Base-by-base conservation (phyloP, 148 eudicot species). In the Silene uniflora region DNA sequence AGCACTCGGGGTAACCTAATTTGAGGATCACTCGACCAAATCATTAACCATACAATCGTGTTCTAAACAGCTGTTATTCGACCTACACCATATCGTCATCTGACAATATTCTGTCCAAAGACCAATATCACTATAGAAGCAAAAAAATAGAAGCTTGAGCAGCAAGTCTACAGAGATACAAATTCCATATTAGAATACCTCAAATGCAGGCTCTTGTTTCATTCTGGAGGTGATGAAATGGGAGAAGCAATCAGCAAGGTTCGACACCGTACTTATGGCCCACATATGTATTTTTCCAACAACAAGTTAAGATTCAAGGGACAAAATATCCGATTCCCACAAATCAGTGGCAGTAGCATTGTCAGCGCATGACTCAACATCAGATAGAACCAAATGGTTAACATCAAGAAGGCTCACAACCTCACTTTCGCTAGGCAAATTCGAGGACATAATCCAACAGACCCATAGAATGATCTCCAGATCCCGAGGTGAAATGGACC, bases 241-340 rank as follows among this genome's bases (percentile, higher is more conserved):
- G n/a, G n/a, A n/a, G n/a, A n/a, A n/a, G n/a, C n/a, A n/a, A n/a
- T n/a, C 92, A 44, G 95, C 81, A 75, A 93, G 97, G 67, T 79
- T 80, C 5, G 95, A 93, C 59, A 85, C 84, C 13, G 87, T 91
- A 77, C 81, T 85, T 85, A 91, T 78, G 29, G 85, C 93, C 98
- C 98, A 93, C 80, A 74, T 56, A 74, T 82, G 88, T 86, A 91
- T 66, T 81, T 93, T 90, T 22, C 76, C 89, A 52, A 86, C 89
- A 69, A 83, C 80, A 81, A 93, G 93, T 77, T 87, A 83, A 80
- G 76, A 65, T 66, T 88, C 81, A 75, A 84, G 77, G 61, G 64
- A 63, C 44, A 68, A 78, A 24, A 86, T 74, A 84, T 82, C 82
- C 54, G 75, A 80, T 47, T 78, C 77, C 88, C 86, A 87, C 14